Conservation (phyloP, 441 rosid genomes). For the Erysimum pusillum region DNA sequence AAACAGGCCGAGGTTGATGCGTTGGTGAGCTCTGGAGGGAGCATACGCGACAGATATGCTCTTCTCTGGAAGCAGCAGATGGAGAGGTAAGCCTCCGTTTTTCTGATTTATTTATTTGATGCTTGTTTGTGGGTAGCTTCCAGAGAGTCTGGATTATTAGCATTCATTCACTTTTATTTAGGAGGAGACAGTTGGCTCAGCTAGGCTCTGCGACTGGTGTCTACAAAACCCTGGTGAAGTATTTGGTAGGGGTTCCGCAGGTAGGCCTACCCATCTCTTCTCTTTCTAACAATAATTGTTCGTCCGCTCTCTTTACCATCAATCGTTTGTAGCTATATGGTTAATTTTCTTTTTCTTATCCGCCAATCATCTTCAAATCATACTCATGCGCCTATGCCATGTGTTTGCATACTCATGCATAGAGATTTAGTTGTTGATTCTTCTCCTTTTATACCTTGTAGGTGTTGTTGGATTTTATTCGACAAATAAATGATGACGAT, state of each 20-base stretch:
- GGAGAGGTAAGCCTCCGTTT: conserved; percentile 74
- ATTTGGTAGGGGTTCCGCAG: conserved; percentile 99
- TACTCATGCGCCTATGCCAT: neutral
- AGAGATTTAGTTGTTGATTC: conserved; percentile 20
- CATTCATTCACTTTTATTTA: conserved; percentile 42
- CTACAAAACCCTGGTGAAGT: conserved; percentile 95
- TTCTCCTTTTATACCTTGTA: conserved; percentile 48
- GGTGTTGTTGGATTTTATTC: conserved; percentile 96
- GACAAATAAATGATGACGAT: conserved; percentile 92
- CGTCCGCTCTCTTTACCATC: neutral
- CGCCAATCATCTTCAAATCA: neutral
- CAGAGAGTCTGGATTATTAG: conserved; percentile 31
- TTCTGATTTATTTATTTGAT: conserved; percentile 19
- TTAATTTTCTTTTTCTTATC: neutral
- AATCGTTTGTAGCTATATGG: neutral
- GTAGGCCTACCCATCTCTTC: conserved; percentile 50
- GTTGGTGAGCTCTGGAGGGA: conserved; percentile 80
- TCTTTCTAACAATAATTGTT: neutral
- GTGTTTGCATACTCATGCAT: conserved; percentile 30
- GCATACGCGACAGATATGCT: conserved; percentile 79
- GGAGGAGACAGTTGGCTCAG: conserved; percentile 96
- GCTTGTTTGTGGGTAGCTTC: conserved; percentile 20
- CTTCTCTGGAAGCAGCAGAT: conserved; percentile 96
- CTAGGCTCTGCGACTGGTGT: conserved; percentile 99
- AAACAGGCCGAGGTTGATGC: conserved; percentile 96